phyloP scores from a whole-genome alignment of 208 protist genomes.

The Porcisia deanei region DNA sequence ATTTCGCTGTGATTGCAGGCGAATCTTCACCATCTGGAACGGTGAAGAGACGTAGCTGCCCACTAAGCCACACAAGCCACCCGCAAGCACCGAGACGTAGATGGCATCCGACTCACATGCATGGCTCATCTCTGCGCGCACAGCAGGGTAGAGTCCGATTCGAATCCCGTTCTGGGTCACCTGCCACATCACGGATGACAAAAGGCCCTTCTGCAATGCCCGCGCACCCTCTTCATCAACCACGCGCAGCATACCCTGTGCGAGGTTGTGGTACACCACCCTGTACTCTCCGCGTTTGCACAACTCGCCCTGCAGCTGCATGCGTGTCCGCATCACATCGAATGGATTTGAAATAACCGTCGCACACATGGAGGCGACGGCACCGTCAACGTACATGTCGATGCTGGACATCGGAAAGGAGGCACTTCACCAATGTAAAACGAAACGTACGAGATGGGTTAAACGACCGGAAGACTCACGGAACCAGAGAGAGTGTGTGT shows the following conservation, averaged over 20 bases:
- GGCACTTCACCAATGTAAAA: neutral
- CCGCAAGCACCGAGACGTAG: conserved; percentile 15
- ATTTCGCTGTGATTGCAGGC: conserved; percentile 60
- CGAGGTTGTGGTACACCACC: conserved; percentile 50
- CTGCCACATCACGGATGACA: conserved; percentile 52
- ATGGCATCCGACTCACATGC: conserved; percentile 17
- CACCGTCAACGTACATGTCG: conserved; percentile 60
- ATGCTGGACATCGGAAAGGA: conserved; percentile 30
- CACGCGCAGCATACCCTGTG: conserved; percentile 51
- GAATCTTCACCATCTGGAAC: conserved; percentile 73
- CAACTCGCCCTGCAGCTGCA: conserved; percentile 76
- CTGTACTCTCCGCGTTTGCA: conserved; percentile 42
- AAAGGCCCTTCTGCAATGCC: conserved; percentile 62
- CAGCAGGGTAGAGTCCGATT: conserved; percentile 55
- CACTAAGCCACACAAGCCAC: conserved; percentile 43
- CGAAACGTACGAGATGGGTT: neutral
- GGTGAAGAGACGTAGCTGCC: conserved; percentile 56
- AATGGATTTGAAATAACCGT: conserved; percentile 70
- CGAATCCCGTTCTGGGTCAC: conserved; percentile 66
- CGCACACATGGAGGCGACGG: conserved; percentile 44
- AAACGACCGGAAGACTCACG: neutral
- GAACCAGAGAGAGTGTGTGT: neutral
- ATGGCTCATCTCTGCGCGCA: conserved; percentile 34
- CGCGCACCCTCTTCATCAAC: conserved; percentile 45
- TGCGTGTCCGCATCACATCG: conserved; percentile 73